A percentile compares a stretch with the other conserved stretches of the same genome.
Evolutionary conservation across 1,139 yeast genomes (phyloP).

Genomic region (Eremothecium cymbalariae): DNA sequence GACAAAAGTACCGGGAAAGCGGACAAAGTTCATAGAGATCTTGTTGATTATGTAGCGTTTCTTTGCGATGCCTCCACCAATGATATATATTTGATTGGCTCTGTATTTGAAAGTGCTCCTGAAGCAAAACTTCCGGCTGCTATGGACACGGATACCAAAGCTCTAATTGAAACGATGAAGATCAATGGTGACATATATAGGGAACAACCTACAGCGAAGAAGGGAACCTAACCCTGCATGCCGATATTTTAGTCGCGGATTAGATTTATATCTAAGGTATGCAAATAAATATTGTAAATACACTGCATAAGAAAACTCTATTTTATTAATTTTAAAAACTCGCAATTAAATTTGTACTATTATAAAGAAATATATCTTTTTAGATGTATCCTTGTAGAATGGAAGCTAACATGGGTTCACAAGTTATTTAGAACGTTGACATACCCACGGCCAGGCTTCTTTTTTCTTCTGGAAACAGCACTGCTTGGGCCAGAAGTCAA

Average conservation of each 20-base stretch:
- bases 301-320: too few species aligned
- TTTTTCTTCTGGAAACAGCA: conserved; percentile 37
- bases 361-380: too few species aligned
- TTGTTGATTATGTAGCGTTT: conserved; percentile 68
- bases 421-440: conserved; percentile 63
- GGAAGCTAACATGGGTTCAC: conserved; percentile 9
- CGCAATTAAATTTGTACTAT: too few species aligned
- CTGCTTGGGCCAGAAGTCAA: conserved; percentile 25
- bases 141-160: conserved; percentile 31
- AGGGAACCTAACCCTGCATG: too few species aligned
- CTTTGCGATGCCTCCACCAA: conserved; percentile 66
- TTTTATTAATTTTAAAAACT: too few species aligned
- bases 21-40: conserved; percentile 46
- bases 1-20: conserved; percentile 41
- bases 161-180: conserved; percentile 40
- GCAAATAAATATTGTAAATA: too few species aligned
- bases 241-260: too few species aligned
- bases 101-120: conserved; percentile 60
- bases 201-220: conserved; percentile 25
- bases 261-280: too few species aligned
- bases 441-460: conserved; percentile 61
- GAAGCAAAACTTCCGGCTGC: conserved; percentile 34
- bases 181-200: conserved; percentile 46
- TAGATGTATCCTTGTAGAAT: too few species aligned
- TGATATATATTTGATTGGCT: conserved; percentile 64